Conservation (phyloP, 2,329 filamentous ascomycete species). For the Spiromastix sp. region DNA sequence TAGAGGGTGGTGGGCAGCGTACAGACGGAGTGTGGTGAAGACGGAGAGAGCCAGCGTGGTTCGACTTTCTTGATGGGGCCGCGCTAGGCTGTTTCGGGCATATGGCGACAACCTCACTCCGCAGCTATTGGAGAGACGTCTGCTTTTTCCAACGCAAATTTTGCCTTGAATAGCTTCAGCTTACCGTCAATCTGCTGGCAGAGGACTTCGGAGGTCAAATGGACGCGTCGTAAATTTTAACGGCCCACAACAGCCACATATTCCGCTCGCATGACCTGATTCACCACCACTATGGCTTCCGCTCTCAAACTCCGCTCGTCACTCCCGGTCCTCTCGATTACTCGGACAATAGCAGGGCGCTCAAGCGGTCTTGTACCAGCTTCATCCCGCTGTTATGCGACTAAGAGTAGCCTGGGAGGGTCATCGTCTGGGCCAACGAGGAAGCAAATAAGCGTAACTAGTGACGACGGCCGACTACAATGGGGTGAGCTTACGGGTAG, state of each 20-base stretch:
- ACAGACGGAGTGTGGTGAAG: conserved; percentile 4
- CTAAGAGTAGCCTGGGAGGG: conserved; percentile 39
- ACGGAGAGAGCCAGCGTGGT: conserved; percentile 10
- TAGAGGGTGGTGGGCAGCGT: not conserved
- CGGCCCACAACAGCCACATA: too few species aligned
- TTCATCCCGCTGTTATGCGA: conserved; percentile 48
- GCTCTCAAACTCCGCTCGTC: not conserved
- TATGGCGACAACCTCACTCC: not conserved
- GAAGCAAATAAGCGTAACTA: conserved; percentile 68
- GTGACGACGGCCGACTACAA: conserved; percentile 70
- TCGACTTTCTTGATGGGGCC: not conserved
- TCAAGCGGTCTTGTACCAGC: too few species aligned
- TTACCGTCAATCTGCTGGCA: too few species aligned
- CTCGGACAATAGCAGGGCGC: too few species aligned
- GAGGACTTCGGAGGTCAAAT: too few species aligned
- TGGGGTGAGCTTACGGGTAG: conserved; percentile 65
- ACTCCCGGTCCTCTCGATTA: conserved; percentile 23
- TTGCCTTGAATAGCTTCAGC: too few species aligned
- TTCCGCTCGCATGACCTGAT: too few species aligned
- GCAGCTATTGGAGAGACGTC: too few species aligned
- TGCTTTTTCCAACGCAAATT: too few species aligned
- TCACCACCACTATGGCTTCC: not conserved
- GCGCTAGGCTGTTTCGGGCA: not conserved
- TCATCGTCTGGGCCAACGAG: conserved; percentile 30
- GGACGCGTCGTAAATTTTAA: too few species aligned